phyloP scores from a whole-genome alignment of 345 rosid genomes.

The Diplotaxis tenuifolia region DNA sequence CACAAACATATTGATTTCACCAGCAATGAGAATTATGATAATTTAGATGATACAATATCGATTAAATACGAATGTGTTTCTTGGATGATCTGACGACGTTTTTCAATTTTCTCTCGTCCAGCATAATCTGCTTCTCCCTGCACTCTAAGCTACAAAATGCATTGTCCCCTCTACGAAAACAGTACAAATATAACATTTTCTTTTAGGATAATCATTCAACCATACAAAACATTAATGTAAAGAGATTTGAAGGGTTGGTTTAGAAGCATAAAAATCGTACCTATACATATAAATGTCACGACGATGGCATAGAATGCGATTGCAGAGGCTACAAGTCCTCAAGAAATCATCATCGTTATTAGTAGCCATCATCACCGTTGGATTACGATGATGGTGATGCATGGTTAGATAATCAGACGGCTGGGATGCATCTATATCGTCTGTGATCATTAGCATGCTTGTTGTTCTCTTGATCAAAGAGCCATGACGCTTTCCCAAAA shows the following conservation, averaged over 20 bases:
- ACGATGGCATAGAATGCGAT: conserved; percentile 31
- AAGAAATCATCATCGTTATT: conserved; percentile 24
- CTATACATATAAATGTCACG: conserved; percentile 86
- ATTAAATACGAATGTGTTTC: conserved; percentile 10
- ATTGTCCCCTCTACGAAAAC: conserved; percentile 59
- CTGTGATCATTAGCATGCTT: conserved; percentile 62
- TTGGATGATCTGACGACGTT: conserved; percentile 1
- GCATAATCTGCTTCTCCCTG: conserved; percentile 70
- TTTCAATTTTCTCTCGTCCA: conserved; percentile 59
- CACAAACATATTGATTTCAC: not conserved
- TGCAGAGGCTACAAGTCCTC: conserved; percentile 34
- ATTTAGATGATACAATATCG: not conserved
- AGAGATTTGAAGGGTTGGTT: not conserved
- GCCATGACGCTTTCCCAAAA: conserved; percentile 67
- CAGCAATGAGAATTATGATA: not conserved
- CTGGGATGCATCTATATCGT: conserved; percentile 34
- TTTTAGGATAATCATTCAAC: not conserved
- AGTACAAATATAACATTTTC: not conserved
- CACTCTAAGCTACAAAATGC: conserved; percentile 93
- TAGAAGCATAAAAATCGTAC: conserved; percentile 30
- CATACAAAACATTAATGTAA: not conserved
- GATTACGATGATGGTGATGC: conserved; percentile 22
- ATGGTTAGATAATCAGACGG: conserved; percentile 34
- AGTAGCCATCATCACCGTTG: conserved; percentile 12
- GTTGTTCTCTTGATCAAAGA: conserved; percentile 64